Conservation (phyloP, 2,329 filamentous ascomycete genomes). For the Penicillium vulpinum region DNA sequence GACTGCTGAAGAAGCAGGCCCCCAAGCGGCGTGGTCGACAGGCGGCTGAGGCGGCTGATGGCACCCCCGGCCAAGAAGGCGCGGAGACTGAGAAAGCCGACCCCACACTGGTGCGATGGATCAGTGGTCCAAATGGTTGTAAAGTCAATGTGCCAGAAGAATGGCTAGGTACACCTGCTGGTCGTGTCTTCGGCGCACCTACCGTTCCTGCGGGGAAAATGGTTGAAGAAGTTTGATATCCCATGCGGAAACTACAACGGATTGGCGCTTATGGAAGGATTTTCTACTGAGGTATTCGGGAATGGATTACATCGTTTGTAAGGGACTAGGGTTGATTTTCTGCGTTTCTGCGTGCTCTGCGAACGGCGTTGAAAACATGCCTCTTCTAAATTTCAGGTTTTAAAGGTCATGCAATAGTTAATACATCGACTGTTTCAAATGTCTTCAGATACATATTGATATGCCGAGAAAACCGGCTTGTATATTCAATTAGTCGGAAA, state of each 20-base stretch:
- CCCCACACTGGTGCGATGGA: slow-evolving; percentile 48
- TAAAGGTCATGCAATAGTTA: not conserved
- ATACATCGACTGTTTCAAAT: not conserved
- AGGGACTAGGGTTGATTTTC: slow-evolving; percentile 11
- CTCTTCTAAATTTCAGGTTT: not conserved
- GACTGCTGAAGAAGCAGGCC: slow-evolving; percentile 66
- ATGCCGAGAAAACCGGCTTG: not conserved
- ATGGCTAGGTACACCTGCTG: slow-evolving; percentile 48
- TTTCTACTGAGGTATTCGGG: slow-evolving; percentile 11
- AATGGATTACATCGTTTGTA: slow-evolving; percentile 16
- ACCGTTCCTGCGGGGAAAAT: slow-evolving; percentile 28
- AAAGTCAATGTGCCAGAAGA: slow-evolving; percentile 48
- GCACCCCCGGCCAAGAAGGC: slow-evolving; percentile 42
- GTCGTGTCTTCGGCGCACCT: slow-evolving; percentile 39
- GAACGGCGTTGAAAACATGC: slow-evolving; percentile 11
- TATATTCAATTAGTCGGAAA: not conserved
- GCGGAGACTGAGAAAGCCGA: slow-evolving; percentile 42
- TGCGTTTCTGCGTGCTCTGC: slow-evolving; percentile 6
- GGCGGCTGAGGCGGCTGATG: slow-evolving; percentile 46
- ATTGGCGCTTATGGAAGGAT: slow-evolving; percentile 25
- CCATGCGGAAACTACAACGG: slow-evolving; percentile 12
- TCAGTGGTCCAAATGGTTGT: slow-evolving; percentile 44
- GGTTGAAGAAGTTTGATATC: slow-evolving; percentile 40
- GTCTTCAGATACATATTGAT: not conserved
- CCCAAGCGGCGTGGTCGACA: slow-evolving; percentile 56